Percentiles rank a stretch among this genome's conserved stretches.
Evolutionary conservation across 1,139 yeast genomes (phyloP).

Genomic region (Nadsonia commutata): DNA sequence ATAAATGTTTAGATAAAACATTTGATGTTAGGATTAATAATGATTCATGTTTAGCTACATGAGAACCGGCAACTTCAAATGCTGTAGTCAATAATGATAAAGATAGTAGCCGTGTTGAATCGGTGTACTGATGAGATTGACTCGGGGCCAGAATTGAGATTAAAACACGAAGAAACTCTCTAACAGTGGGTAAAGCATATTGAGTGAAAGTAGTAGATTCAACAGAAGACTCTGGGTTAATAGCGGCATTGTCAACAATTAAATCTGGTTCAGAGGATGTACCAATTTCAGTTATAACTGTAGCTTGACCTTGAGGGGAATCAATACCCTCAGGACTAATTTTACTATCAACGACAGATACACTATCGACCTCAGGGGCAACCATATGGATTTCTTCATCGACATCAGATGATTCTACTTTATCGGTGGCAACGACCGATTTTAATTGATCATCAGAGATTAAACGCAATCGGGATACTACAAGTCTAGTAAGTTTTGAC

Average conservation of each 20-base stretch:
- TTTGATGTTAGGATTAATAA: constrained; percentile 59
- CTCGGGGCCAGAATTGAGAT: constrained; percentile 77
- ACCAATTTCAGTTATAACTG: neutral
- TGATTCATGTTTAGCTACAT: constrained; percentile 50
- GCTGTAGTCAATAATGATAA: constrained; percentile 62
- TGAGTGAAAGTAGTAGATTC: constrained; percentile 22
- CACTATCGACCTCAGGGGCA: constrained; percentile 1
- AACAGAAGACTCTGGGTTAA: neutral
- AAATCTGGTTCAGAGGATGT: neutral
- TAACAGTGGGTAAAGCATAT: constrained; percentile 52
- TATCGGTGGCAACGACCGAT: constrained; percentile 20
- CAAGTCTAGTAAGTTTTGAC: constrained; percentile 37
- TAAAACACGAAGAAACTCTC: constrained; percentile 57
- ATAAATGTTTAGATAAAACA: constrained; percentile 66
- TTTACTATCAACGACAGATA: constrained; percentile 1
- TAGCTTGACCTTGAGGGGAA: neutral
- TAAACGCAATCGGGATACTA: neutral
- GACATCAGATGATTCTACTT: constrained; percentile 51
- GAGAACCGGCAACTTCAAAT: constrained; percentile 66
- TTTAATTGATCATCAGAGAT: neutral
- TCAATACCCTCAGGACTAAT: neutral
- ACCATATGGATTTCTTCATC: constrained; percentile 20
- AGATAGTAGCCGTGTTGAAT: constrained; percentile 74
- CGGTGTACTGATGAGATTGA: constrained; percentile 74
- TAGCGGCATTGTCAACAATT: neutral